phyloP scores from a whole-genome alignment of 1,284 basidiomycete species.

The Melampsora americana region DNA sequence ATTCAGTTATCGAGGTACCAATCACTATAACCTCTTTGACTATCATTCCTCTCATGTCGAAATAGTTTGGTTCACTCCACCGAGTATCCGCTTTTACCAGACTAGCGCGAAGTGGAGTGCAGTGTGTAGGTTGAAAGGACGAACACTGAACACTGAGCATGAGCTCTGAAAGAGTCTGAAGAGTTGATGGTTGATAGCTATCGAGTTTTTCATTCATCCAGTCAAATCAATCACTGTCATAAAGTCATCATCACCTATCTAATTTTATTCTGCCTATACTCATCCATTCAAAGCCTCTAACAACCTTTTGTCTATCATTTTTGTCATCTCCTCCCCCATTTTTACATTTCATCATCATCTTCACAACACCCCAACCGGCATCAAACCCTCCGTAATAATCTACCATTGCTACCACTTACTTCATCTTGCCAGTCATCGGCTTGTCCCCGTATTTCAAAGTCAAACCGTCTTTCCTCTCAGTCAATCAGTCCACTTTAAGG shows the following conservation, averaged over 20 bases:
- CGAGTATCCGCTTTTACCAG: too few species aligned
- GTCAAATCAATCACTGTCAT: too few species aligned
- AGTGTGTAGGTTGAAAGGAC: too few species aligned
- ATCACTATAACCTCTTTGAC: too few species aligned
- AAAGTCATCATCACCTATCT: neutral
- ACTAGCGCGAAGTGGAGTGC: too few species aligned
- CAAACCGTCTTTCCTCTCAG: neutral
- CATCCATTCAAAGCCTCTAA: neutral
- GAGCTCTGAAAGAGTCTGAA: too few species aligned
- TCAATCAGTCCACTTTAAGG: neutral
- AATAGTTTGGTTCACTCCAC: too few species aligned
- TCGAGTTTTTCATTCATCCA: too few species aligned
- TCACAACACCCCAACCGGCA: conserved; percentile 6
- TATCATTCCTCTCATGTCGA: too few species aligned
- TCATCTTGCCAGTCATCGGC: neutral
- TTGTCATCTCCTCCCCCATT: neutral
- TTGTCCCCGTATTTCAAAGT: neutral
- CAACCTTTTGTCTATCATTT: neutral
- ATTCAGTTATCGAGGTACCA: too few species aligned
- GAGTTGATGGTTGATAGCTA: too few species aligned
- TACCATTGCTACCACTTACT: neutral
- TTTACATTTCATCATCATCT: neutral
- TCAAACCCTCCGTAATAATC: conserved; percentile 12
- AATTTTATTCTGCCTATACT: neutral
- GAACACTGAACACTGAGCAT: too few species aligned